Base-by-base conservation (phyloP, 2,329 filamentous ascomycete species). In the Helicocarpus griseus region DNA sequence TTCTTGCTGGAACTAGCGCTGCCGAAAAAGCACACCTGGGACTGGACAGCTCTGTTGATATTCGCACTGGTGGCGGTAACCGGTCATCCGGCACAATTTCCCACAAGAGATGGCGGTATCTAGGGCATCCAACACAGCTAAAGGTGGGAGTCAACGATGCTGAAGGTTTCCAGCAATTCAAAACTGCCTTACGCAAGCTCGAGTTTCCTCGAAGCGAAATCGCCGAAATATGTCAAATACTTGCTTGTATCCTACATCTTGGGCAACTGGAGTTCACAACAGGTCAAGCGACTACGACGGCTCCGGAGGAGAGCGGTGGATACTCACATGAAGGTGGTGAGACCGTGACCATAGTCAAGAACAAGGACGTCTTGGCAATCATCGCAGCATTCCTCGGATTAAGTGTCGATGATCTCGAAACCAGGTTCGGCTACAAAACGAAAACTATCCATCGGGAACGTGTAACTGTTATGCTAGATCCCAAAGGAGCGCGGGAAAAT, bases 381-480 rank as follows among this genome's bases (percentile, higher is more conserved):
- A 79, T 98, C 50, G 90, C 93, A 9, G 90, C 91, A n/a, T 98
- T 98, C 75, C 75, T 98, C 1, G 93, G 93, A 44, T 85, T 98
- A 5, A 81, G 83, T 61, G 80, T 85, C 8, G 77, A 81, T 46
- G 88, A 95, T 54, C 77, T 98, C 5, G 90, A 98, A 71, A 83
- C 80, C 36, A 95, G 89, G 28, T 76, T 98, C 53, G 89, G 90
- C 2, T 95, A 96, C 76, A 94, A 95, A 73, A 97, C 89, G 19
- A 96, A 95, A 76, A 96, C 93, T 60, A 85, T 98, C 52, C 87
- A 94, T 64, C 86, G 89, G 57, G 93, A 98, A 74, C 85, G 93
- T 50, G 93, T 98, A n/a, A 98, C 93, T 0, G 87, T 98, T 58
- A 95, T 98, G 90, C 79, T 98, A 31, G 93, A 98, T 64, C 88